Conservation (phyloP, 2,329 filamentous ascomycete genomes). For the Ophiostoma piceae region DNA sequence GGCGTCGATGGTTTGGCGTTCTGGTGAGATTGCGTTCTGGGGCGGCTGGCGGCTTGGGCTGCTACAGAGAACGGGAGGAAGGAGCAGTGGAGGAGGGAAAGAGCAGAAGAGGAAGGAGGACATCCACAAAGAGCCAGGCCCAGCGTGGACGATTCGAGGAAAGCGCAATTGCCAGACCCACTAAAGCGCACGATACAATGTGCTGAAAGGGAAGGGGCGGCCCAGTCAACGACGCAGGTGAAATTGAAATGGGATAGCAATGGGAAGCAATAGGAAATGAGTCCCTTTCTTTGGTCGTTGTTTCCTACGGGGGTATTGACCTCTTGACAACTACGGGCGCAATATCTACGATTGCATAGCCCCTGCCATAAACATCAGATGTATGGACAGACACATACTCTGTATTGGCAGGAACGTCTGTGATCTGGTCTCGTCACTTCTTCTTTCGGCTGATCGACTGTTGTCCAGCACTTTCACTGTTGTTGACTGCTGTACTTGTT, state of each 20-base stretch:
- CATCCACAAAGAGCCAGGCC: conserved; percentile 11
- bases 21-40: conserved; percentile 20
- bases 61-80: not conserved
- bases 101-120: not conserved
- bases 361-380: not conserved
- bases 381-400: not conserved
- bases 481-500: not conserved
- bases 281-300: not conserved
- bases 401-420: not conserved
- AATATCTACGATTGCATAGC: no score
- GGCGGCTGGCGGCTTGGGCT: conserved; percentile 18
- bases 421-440: not conserved
- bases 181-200: conserved; percentile 14
- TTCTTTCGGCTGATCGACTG: not conserved
- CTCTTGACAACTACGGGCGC: not conserved
- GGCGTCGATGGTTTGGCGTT: conserved; percentile 6
- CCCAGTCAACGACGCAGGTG: not conserved
- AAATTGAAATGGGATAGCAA: not conserved
- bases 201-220: conserved; percentile 9
- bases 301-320: not conserved
- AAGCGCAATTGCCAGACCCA: conserved; percentile 6
- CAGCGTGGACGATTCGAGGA: conserved; percentile 10
- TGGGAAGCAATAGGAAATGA: not conserved
- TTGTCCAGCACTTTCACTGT: not conserved
- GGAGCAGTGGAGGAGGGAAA: conserved; percentile 6